These are phyloP conservation scores for Stropharia rugosoannulata DNA, from an alignment of 768 basidiomycete species.

Conservation along the genomic window DNA sequence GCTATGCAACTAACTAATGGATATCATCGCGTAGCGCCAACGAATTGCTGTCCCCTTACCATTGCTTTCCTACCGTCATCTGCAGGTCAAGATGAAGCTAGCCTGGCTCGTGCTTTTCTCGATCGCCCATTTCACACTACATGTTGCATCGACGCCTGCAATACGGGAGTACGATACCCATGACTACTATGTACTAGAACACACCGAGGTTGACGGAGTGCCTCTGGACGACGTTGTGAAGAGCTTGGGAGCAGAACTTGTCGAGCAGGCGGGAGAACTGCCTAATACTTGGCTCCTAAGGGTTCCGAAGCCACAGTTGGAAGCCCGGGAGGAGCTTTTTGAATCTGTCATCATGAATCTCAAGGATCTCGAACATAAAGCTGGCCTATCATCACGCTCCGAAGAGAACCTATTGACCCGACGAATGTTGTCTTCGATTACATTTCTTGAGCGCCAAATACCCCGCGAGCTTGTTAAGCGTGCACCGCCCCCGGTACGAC, in stretches of 20 bases:
- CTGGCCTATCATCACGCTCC: slow-evolving; percentile 36
- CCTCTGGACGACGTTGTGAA: slow-evolving; percentile 57
- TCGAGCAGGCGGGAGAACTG: slow-evolving; percentile 86
- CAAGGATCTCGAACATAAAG: slow-evolving; percentile 37
- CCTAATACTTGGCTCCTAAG: slow-evolving; percentile 82
- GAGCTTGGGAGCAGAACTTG: slow-evolving; percentile 75
- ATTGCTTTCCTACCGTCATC: slow-evolving; percentile 13
- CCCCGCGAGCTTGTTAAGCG: slow-evolving; percentile 69
- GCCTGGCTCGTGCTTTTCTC: slow-evolving; percentile 21
- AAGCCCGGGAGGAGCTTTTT: slow-evolving; percentile 29
- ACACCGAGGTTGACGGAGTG: slow-evolving; percentile 36
- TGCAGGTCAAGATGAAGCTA: slow-evolving; percentile 23
- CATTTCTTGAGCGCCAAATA: slow-evolving; percentile 57
- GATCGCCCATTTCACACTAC: slow-evolving; percentile 13
- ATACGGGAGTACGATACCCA: slow-evolving; percentile 59
- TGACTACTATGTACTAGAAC: slow-evolving; percentile 82
- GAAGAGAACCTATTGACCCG: slow-evolving; percentile 37
- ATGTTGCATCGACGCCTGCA: slow-evolving; percentile 34
- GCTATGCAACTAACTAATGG: slow-evolving; percentile 5
- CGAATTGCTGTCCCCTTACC: neutral
- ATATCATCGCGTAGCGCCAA: neutral
- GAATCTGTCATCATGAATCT: slow-evolving; percentile 54
- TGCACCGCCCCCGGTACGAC: slow-evolving; percentile 58
- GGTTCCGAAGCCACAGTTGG: slow-evolving; percentile 37
- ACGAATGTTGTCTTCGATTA: slow-evolving; percentile 52